Conservation (phyloP, 805 yeast species). For the Metschnikowia anglica region DNA sequence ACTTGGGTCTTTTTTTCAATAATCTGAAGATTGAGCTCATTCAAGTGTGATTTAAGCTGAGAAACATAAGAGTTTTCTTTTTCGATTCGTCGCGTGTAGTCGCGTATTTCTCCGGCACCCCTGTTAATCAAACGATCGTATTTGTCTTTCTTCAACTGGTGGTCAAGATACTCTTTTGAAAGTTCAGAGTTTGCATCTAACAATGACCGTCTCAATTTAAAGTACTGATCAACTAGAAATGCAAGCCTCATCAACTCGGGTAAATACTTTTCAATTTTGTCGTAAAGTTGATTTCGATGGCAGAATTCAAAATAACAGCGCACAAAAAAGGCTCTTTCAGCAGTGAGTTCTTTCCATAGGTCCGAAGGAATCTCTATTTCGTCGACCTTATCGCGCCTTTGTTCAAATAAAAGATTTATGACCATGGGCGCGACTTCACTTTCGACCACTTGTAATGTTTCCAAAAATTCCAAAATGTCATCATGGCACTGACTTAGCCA, state of each 20-base stretch:
- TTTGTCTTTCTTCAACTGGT: constrained; percentile 9
- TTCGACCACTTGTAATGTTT: constrained; percentile 66
- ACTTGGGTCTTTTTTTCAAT: constrained; percentile 18
- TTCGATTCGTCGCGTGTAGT: constrained; percentile 12
- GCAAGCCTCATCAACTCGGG: constrained; percentile 81
- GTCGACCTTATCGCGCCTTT: constrained; percentile 60
- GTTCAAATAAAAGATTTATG: constrained; percentile 58
- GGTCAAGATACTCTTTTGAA: constrained; percentile 16
- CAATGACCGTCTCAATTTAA: constrained; percentile 44
- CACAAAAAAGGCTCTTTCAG: constrained; percentile 72
- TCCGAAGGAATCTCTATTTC: constrained; percentile 61
- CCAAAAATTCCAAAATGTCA: constrained; percentile 70
- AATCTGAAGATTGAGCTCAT: constrained; percentile 3
- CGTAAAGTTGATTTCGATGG: constrained; percentile 48
- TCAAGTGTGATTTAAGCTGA: constrained; percentile 9
- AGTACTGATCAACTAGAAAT: constrained; percentile 52
- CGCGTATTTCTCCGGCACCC: constrained; percentile 13
- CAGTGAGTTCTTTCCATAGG: constrained; percentile 67
- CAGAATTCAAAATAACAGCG: constrained; percentile 69
- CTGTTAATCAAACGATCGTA: constrained; percentile 14
- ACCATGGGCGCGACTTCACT: constrained; percentile 68
- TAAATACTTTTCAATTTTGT: constrained; percentile 61
- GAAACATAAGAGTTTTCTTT: constrained; percentile 13
- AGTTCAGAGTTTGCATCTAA: constrained; percentile 25
- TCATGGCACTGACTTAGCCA: constrained; percentile 74